Conservation (phyloP, 805 yeast genomes). For the Starmerella cellae region DNA sequence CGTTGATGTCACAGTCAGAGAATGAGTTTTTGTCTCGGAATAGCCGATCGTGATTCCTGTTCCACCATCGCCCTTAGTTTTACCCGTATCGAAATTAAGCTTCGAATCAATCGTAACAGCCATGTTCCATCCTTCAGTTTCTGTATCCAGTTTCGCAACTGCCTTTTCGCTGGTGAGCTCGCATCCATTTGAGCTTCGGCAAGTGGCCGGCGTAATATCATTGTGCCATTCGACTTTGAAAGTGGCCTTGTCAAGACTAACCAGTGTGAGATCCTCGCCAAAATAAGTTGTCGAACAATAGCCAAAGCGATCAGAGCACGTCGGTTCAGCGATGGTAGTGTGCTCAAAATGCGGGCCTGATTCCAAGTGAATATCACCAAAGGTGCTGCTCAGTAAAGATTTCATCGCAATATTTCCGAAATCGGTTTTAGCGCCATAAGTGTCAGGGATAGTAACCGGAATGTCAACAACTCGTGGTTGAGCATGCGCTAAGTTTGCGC, state of each 20-base stretch:
- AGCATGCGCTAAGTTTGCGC: too few relatives aligned
- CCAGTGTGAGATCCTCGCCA: not conserved
- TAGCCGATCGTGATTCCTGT: too few relatives aligned
- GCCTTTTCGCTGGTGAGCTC: not conserved
- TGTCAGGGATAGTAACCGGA: not conserved
- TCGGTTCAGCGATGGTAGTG: not conserved
- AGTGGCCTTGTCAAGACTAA: not conserved
- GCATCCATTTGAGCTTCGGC: not conserved
- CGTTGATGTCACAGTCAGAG: too few relatives aligned
- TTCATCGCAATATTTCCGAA: not conserved
- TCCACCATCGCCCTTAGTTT: too few relatives aligned
- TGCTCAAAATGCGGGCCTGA: not conserved
- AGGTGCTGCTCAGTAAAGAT: not conserved
- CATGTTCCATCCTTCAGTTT: not conserved
- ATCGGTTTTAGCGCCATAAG: not conserved
- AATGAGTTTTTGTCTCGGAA: too few relatives aligned
- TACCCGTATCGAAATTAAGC: too few relatives aligned
- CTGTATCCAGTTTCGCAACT: not conserved
- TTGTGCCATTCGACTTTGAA: not conserved
- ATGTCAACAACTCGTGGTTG: too few relatives aligned
- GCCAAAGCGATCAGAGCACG: not conserved
- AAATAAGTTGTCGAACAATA: not conserved
- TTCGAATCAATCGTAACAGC: too few relatives aligned
- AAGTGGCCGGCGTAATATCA: not conserved
- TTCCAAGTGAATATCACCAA: not conserved